Conservation (phyloP, 768 basidiomycete species). For the Kwoniella dendrophila region DNA sequence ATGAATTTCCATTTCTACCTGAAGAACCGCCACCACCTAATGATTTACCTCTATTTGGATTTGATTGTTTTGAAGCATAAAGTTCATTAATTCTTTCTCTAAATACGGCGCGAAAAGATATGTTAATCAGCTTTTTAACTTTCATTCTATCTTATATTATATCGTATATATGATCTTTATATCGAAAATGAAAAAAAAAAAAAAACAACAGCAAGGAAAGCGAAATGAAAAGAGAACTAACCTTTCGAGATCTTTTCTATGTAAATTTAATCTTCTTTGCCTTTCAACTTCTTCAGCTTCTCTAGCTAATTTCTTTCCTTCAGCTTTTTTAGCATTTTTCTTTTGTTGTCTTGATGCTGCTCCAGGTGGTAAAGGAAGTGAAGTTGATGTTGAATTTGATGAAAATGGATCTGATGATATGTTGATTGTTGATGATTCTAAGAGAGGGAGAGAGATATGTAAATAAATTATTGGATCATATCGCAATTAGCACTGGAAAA, state of each 20-base stretch:
- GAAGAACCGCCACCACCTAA: constrained; percentile 21
- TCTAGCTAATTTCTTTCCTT: constrained; percentile 43
- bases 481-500: not conserved
- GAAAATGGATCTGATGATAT: constrained; percentile 11
- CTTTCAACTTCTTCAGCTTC: constrained; percentile 48
- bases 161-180: not conserved
- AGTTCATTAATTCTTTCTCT: constrained; percentile 49
- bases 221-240: constrained; percentile 15
- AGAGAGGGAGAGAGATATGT: not conserved
- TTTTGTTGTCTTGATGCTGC: constrained; percentile 39
- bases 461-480: not conserved
- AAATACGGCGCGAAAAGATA: not conserved
- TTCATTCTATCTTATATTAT: not conserved
- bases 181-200: not conserved
- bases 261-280: constrained; percentile 33
- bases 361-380: constrained; percentile 24
- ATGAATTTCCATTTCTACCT: not conserved
- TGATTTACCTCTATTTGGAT: constrained; percentile 21
- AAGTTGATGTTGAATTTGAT: constrained; percentile 14
- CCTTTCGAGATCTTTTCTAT: constrained; percentile 43
- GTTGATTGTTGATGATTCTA: constrained; percentile 7
- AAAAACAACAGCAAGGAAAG: not conserved
- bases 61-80: constrained; percentile 33
- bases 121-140: not conserved
- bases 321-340: constrained; percentile 50